Evolutionary conservation across 164 flowering plant species (phyloP).

Genomic region (Dillenia suffruticosa): DNA sequence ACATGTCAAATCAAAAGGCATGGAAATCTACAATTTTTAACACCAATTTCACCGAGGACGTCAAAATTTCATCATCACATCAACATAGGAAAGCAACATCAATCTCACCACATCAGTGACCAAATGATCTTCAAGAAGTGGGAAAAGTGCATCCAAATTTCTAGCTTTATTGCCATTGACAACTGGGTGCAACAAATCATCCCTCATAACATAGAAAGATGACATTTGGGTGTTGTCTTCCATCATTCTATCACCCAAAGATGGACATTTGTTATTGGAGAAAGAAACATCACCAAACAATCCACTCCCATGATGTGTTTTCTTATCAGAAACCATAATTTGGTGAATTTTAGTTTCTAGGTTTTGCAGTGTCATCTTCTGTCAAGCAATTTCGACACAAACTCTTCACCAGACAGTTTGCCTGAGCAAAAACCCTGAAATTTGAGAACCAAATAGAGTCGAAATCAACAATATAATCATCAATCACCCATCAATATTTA

Average conservation of each 20-base stretch:
- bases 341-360: conserved; percentile 72
- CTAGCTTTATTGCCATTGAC: conserved; percentile 94
- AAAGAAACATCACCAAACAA: conserved; percentile 22
- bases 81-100: too few relatives aligned
- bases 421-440: too few relatives aligned
- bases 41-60: too few relatives aligned
- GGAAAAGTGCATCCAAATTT: conserved; percentile 82
- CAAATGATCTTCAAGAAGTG: conserved; percentile 62
- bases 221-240: conserved; percentile 16
- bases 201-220: conserved; percentile 78
- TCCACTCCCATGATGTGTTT: conserved; percentile 17
- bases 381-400: conserved; percentile 46
- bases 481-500: too few relatives aligned
- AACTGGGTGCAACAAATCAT: conserved; percentile 89
- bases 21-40: too few relatives aligned
- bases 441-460: too few relatives aligned
- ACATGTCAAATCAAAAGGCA: too few relatives aligned
- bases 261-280: conserved; percentile 35
- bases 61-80: too few relatives aligned
- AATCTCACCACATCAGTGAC: conserved; percentile 83
- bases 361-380: conserved; percentile 60
- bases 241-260: conserved; percentile 34
- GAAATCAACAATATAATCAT: too few relatives aligned
- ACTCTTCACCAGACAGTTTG: conserved; percentile 27
- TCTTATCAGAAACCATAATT: conserved; percentile 29